Base-by-base conservation (phyloP, 495 filamentous ascomycete species). In the Neurospora sp. region DNA sequence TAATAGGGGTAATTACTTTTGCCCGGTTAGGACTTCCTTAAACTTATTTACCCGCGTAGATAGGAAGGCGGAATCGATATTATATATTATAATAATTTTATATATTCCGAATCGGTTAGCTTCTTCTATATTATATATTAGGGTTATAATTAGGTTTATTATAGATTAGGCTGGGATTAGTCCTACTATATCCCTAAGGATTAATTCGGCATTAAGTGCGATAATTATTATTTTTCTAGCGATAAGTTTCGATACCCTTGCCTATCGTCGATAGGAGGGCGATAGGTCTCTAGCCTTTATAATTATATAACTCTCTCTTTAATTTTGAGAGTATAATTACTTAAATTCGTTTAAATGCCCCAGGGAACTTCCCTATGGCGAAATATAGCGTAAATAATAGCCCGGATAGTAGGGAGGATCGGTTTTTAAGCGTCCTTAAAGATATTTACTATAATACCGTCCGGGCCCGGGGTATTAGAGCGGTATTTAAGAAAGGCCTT, bases 1-100 rank as follows among this genome's bases (percentile, higher is more conserved):
- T 3, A 42, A 0, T 0, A 6, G 16, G 0, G 5, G 41, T 5
- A 5, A 6, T 2, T 18, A 42, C n/a, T n/a, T n/a, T n/a, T n/a
- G n/a, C n/a, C n/a, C n/a, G n/a, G n/a, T n/a, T n/a, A n/a, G 5
- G 2, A 42, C 14, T 42, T 42, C 5, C 0, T 0, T 0, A 2
- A 42, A 7, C 7, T 42, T 42, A 18, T 42, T 18, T 42, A 42
- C 2, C 1, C 2, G 5, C 5, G 5, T 42, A 42, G 0, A 42
- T 2, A 3, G 16, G 14, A 42, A 42, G 0, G 5, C 5, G 0
- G 16, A 42, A 18, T 42, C 2, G 2, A 42, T 42, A 18, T 42
- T 18, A 0, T 6, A 42, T 1, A 6, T 42, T 5, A 5, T 18
- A 18, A 42, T 18, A 18, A 42, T 42, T 0, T 2, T 18, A 18